phyloP scores from a whole-genome alignment of 768 basidiomycete species.

The Tricholoma matsutake region DNA sequence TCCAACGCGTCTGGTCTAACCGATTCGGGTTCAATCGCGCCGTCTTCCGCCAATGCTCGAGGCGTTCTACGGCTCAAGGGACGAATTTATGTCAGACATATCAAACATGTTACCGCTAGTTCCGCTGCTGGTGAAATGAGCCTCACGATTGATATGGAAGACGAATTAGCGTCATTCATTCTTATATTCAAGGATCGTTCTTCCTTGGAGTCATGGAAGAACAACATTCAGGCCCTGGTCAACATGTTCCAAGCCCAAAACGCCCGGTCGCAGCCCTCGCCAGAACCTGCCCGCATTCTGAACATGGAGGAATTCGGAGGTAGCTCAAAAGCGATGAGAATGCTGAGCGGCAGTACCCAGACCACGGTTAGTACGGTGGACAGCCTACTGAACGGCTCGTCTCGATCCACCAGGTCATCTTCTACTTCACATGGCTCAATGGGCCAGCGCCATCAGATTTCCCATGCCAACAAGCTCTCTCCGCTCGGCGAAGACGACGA shows the following conservation, averaged over 20 bases:
- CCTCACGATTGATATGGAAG: conserved; percentile 97
- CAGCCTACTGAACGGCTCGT: conserved; percentile 64
- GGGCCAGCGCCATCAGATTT: conserved; percentile 33
- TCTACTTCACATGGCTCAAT: conserved; percentile 68
- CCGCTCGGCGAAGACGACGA: conserved; percentile 75
- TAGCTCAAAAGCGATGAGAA: conserved; percentile 70
- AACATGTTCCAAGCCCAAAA: conserved; percentile 62
- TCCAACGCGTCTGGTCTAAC: conserved; percentile 58
- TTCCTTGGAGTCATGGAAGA: conserved; percentile 88
- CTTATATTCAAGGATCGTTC: conserved; percentile 89
- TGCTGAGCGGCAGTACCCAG: conserved; percentile 74
- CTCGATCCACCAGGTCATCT: conserved; percentile 70
- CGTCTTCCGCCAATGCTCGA: conserved; percentile 39
- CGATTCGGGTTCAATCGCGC: conserved; percentile 45
- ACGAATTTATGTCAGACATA: conserved; percentile 92
- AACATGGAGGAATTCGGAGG: conserved; percentile 79
- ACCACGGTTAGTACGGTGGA: conserved; percentile 65
- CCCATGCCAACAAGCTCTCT: conserved; percentile 48
- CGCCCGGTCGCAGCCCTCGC: conserved; percentile 31
- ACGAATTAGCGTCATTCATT: conserved; percentile 95
- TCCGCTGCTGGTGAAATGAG: conserved; percentile 81
- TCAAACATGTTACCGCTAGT: conserved; percentile 82
- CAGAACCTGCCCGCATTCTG: conserved; percentile 38
- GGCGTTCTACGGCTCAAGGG: conserved; percentile 91
- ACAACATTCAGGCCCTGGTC: conserved; percentile 78